These are phyloP conservation scores for Cubamyces sp. DNA, from an alignment of 768 basidiomycete genomes.

Conservation along the genomic window DNA sequence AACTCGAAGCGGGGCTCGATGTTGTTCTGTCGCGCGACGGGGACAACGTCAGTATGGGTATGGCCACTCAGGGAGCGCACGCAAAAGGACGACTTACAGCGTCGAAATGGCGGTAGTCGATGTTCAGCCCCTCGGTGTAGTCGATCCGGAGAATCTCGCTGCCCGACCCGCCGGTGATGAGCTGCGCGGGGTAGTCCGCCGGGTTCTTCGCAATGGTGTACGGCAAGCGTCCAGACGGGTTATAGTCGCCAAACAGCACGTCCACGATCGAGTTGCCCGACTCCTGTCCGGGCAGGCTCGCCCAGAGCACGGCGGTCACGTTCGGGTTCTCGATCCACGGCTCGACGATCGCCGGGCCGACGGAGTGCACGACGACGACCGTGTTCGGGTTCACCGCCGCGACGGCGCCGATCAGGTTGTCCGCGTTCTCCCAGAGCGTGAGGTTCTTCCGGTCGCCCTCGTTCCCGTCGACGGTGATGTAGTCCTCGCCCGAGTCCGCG, in stretches of 20 bases:
- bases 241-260: slow-evolving; percentile 53
- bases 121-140: slow-evolving; percentile 45
- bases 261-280: slow-evolving; percentile 54
- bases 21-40: slow-evolving; percentile 47
- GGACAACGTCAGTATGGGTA: background rate
- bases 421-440: slow-evolving; percentile 75
- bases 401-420: slow-evolving; percentile 70
- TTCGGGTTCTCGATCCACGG: slow-evolving; percentile 57
- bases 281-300: slow-evolving; percentile 52
- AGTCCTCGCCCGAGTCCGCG: slow-evolving; percentile 83
- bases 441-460: slow-evolving; percentile 76
- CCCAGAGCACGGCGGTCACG: slow-evolving; percentile 49
- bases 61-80: background rate
- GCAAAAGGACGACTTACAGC: slow-evolving; percentile 29
- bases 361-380: slow-evolving; percentile 65
- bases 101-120: slow-evolving; percentile 45
- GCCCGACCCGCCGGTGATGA: slow-evolving; percentile 29
- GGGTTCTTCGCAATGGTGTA: slow-evolving; percentile 56
- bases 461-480: slow-evolving; percentile 81
- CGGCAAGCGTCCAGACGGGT: slow-evolving; percentile 54
- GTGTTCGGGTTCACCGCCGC: slow-evolving; percentile 71
- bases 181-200: slow-evolving; percentile 47
- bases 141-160: slow-evolving; percentile 36
- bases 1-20: slow-evolving; percentile 87
- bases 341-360: slow-evolving; percentile 44